Base-by-base conservation (phyloP, 2,329 filamentous ascomycete genomes). In the Xylariales sp. region DNA sequence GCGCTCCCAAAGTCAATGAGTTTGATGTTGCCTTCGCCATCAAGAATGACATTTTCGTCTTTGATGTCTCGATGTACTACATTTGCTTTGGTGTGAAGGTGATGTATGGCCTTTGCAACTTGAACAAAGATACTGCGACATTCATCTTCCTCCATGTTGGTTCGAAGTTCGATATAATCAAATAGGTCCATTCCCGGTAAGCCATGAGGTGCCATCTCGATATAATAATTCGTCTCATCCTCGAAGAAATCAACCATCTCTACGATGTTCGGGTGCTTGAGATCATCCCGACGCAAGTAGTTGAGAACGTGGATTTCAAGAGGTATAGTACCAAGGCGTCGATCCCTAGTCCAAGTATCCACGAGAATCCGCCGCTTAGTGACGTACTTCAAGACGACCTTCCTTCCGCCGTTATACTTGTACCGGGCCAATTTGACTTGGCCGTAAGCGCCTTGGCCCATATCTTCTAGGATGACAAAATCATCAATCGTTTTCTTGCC, bases 31-130 rank as follows among this genome's bases (percentile, higher is more conserved):
- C 91, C 90, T 58, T 97, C 90, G 24, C 93, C 91, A 55, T 98
- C 93, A 13, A 98, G 71, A 39, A 98, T 86, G 20, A 98, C 88
- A 52, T 98, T 98, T 65, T 98, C 93, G 54, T 98, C 93, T 61
- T 98, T 98, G 74, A 98, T 97, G 56, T 98, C 93, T 24, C 93
- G 84, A 62, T 98, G 93, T 10, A 98, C 93, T 7, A 98, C 91
- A 35, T 85, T 73, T 1, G 91, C 91, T 59, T 86, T 91, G 38
- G 80, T 89, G 57, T 98, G 93, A 29, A 98, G 68, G 65, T 97
- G 93, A 49, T 94, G 84, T 32, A 98, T 75, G 6, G 93, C 93
- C 54, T 83, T 78, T 8, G 88, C 89, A 10, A 97, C 91, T 62
- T 98, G 93, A 18, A 86, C 78, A 60, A 98, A 98, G 44, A 98